These are phyloP conservation scores for Diplodia intermedia DNA, from an alignment of 2,329 filamentous ascomycete species.

Conservation along the genomic window DNA sequence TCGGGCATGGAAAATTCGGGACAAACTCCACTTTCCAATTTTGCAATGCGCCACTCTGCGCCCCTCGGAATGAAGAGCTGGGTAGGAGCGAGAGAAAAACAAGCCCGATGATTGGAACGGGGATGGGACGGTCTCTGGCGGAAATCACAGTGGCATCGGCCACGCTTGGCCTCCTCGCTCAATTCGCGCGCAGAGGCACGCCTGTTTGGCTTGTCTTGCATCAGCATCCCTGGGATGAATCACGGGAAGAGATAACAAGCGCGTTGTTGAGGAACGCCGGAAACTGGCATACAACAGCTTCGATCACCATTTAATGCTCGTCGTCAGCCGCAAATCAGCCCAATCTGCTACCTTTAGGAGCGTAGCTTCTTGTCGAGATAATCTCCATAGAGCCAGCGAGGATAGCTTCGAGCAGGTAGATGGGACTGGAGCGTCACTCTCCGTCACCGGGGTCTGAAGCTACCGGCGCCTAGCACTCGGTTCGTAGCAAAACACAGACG, in stretches of 20 bases:
- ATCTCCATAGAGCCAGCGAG: conserved; percentile 69
- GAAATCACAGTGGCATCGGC: conserved; percentile 13
- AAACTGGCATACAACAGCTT: conserved; percentile 33
- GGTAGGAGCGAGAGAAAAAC: conserved; percentile 18
- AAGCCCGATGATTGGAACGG: conserved; percentile 8
- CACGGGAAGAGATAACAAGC: conserved; percentile 23
- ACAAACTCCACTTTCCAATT: conserved; percentile 4
- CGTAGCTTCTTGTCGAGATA: conserved; percentile 73
- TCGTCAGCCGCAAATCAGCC: conserved; percentile 32
- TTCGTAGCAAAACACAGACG: conserved; percentile 73
- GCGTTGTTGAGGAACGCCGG: conserved; percentile 25
- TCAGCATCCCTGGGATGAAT: conserved; percentile 26
- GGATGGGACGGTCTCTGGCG: conserved; percentile 20
- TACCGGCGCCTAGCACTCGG: conserved; percentile 57
- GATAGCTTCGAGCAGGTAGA: conserved; percentile 50
- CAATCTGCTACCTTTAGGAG: conserved; percentile 54
- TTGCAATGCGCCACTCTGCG: conserved; percentile 1
- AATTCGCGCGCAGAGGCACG: conserved; percentile 16
- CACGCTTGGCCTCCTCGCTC: conserved; percentile 18
- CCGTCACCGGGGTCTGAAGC: conserved; percentile 26
- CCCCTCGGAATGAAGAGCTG: conserved; percentile 18
- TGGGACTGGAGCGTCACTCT: conserved; percentile 31
- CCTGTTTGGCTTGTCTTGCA: conserved; percentile 6
- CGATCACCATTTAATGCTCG: conserved; percentile 29
- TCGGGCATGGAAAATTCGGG: neutral